These are phyloP conservation scores for Porogramme epimiltina DNA, from an alignment of 1,284 basidiomycete species.

Conservation along the genomic window DNA sequence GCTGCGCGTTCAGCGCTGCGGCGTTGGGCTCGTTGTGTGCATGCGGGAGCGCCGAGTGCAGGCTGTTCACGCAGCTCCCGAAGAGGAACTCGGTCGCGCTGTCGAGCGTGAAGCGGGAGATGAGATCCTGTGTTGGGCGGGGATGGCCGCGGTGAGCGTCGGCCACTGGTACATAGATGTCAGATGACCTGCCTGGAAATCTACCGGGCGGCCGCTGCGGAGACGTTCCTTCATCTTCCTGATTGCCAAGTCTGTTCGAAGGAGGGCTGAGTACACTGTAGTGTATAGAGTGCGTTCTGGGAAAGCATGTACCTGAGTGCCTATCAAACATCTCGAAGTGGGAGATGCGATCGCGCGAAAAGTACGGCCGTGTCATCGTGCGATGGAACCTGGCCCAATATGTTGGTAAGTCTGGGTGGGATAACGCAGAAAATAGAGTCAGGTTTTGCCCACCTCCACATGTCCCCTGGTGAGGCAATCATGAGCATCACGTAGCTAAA, in stretches of 20 bases:
- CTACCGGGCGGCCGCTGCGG: conserved; percentile 12
- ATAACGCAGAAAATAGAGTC: too few relatives aligned
- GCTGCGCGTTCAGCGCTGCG: background rate
- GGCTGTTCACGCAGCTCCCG: conserved; percentile 37
- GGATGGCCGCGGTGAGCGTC: too few relatives aligned
- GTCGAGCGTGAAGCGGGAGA: conserved; percentile 42
- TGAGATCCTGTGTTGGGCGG: conserved; percentile 33
- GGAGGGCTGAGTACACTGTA: background rate
- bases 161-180: too few relatives aligned
- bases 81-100: conserved; percentile 45
- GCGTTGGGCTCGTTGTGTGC: conserved; percentile 28
- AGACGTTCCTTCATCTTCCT: conserved; percentile 21
- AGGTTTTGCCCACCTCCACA: conserved; percentile 35
- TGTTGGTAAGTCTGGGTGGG: too few relatives aligned
- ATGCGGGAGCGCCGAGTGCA: conserved; percentile 34
- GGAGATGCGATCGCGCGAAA: conserved; percentile 18
- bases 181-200: conserved; percentile 23
- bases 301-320: conserved; percentile 10
- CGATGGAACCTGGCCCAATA: conserved; percentile 33
- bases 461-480: too few relatives aligned
- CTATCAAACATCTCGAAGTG: conserved; percentile 22
- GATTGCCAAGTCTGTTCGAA: conserved; percentile 12
- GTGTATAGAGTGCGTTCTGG: background rate
- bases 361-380: conserved; percentile 31
- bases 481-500: too few relatives aligned